Evolutionary conservation across 1,284 basidiomycete species (phyloP).

Genomic region (Ustilago hordei): DNA sequence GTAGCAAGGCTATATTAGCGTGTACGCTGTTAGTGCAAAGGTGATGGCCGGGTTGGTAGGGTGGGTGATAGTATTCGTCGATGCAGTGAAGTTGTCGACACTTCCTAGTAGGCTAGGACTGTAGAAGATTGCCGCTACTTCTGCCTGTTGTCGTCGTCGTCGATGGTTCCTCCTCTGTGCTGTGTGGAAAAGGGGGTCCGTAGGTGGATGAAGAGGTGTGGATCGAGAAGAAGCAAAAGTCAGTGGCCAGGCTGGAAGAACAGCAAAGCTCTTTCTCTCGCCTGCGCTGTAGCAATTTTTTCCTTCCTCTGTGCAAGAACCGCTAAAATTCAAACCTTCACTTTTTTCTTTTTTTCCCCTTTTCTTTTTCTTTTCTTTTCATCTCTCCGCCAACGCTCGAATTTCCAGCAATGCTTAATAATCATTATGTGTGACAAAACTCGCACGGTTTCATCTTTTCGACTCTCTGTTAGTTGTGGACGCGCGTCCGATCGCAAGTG

Average conservation of each 20-base stretch:
- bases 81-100: constrained; percentile 3
- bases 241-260: constrained; percentile 10
- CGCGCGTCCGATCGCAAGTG: constrained; percentile 51
- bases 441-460: constrained; percentile 22
- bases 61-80: background rate
- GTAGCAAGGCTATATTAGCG: constrained; percentile 12
- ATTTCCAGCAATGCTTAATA: constrained; percentile 13
- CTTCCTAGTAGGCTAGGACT: constrained; percentile 5
- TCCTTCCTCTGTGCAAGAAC: constrained; percentile 8
- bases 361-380: constrained; percentile 6
- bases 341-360: constrained; percentile 10
- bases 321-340: constrained; percentile 13
- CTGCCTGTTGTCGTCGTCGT: background rate
- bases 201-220: background rate
- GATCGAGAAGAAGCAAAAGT: background rate
- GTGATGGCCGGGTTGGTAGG: background rate
- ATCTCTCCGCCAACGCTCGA: constrained; percentile 21
- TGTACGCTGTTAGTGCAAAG: background rate
- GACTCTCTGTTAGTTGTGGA: constrained; percentile 17
- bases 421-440: constrained; percentile 12
- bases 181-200: background rate
- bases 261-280: background rate
- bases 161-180: constrained; percentile 6
- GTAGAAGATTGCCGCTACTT: constrained; percentile 4
- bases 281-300: constrained; percentile 21